phyloP scores from a whole-genome alignment of 805 yeast genomes.

The Candida ficus region DNA sequence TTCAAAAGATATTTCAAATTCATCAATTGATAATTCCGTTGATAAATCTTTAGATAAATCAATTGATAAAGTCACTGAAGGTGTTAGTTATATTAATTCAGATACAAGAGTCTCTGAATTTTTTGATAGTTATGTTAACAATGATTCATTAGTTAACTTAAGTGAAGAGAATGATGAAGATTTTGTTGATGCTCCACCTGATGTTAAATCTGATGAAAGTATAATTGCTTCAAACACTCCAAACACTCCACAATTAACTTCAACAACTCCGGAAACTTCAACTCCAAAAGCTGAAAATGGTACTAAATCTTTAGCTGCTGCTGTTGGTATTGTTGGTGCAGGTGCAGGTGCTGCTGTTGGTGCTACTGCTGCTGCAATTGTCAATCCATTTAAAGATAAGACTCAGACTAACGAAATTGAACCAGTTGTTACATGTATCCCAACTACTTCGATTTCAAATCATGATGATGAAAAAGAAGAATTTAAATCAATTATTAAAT shows the following conservation, averaged over 20 bases:
- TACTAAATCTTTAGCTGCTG: neutral
- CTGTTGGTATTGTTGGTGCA: conserved; percentile 5
- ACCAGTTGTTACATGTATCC: neutral
- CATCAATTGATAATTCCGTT: neutral
- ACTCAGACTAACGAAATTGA: too few species aligned
- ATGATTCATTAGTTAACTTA: conserved; percentile 6
- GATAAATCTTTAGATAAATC: neutral
- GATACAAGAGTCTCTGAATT: conserved; percentile 24
- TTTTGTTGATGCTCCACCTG: neutral
- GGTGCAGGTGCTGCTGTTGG: conserved; percentile 12
- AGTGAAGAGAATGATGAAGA: neutral
- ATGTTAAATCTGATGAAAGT: neutral
- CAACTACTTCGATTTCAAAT: neutral
- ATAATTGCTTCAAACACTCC: too few species aligned
- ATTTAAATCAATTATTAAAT: conserved; percentile 25
- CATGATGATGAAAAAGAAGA: conserved; percentile 14
- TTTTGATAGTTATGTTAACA: conserved; percentile 23
- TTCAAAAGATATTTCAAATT: conserved; percentile 7
- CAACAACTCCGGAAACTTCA: too few species aligned
- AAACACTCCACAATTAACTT: too few species aligned
- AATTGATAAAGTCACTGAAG: conserved; percentile 4
- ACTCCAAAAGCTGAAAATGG: neutral
- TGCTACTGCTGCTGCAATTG: conserved; percentile 10
- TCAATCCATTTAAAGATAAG: too few species aligned
- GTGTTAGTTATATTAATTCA: conserved; percentile 6